Base-by-base conservation (phyloP, 2,329 filamentous ascomycete genomes). In the Hymenoscyphus fraxineus region DNA sequence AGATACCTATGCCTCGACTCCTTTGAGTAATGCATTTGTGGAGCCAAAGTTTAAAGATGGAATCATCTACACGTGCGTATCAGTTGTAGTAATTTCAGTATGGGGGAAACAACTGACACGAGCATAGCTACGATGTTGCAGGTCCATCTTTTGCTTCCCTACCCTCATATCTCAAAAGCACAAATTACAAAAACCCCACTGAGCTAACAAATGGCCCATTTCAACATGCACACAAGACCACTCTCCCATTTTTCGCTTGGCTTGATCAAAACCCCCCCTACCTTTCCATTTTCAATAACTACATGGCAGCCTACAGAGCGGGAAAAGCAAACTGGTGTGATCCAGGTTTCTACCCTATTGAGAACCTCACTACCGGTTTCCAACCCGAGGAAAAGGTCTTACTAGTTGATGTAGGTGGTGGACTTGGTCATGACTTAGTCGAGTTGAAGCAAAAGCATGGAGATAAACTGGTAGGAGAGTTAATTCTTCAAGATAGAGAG, bases 251-350 rank as follows among this genome's bases (percentile, higher is more conserved):
- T 58, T 78, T 78, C 63, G 73, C 74, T 16, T 79, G 76, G 75
- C 64, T 79, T 0, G 72, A 75, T 27, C 69, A 71, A 1, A 78
- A 74, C 10, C 75, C 77, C 0, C 76, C 76, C 5, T 70, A 77
- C 63, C 69, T 78, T 0, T 66, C 73, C 7, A 60, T 70, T 7
- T 78, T 78, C 64, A 73, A 73, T 60, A 75, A 68, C 27, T 78
- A 77, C 63, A 79, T 79, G 77, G 69, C 57, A 2, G 74, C 76
- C 7, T 78, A 79, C 63, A 73, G 75, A 19, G 74, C 73, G 2
- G 77, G 77, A 6, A 78, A 77, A 60, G 70, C 73, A 16, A 73
- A 74, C 6, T 79, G 76, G 77, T 73, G 72, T 41, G 77, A 78
- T 60, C 66, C 70, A 6, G 73, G 71, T 4, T 75, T 76, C 61